phyloP scores from a whole-genome alignment of 768 basidiomycete genomes.

The Pleurotus giganteus region DNA sequence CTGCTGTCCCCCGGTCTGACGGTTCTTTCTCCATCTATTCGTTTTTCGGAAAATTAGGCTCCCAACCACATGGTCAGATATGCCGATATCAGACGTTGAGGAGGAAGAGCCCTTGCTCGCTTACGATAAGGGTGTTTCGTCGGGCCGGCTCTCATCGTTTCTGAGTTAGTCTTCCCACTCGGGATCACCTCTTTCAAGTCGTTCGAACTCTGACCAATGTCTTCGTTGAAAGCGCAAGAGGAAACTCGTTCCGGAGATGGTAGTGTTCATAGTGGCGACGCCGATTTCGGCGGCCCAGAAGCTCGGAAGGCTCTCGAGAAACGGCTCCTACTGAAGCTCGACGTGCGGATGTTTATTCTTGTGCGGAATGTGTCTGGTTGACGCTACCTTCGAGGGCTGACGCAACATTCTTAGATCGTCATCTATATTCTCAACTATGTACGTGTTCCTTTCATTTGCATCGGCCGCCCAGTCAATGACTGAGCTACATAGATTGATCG shows the following conservation, averaged over 20 bases:
- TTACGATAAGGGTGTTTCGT: background rate
- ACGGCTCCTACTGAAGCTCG: conserved; percentile 45
- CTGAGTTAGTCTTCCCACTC: conserved; percentile 5
- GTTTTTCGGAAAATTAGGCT: background rate
- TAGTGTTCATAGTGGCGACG: conserved; percentile 19
- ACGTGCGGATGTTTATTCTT: conserved; percentile 47
- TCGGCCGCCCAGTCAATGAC: conserved; percentile 29
- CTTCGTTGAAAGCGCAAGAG: conserved; percentile 20
- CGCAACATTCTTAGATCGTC: conserved; percentile 24
- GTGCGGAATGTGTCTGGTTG: background rate
- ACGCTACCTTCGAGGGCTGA: background rate
- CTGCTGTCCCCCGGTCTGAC: background rate
- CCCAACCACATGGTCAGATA: conserved; percentile 10
- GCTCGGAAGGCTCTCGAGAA: conserved; percentile 25
- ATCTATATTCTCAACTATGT: conserved; percentile 49
- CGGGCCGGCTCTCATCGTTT: background rate
- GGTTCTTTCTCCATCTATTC: conserved; percentile 4
- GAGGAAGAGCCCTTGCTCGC: conserved; percentile 1
- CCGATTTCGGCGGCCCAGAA: conserved; percentile 12
- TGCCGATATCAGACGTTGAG: background rate
- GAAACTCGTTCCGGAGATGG: conserved; percentile 14
- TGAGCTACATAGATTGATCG: conserved; percentile 59
- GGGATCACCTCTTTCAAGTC: conserved; percentile 28
- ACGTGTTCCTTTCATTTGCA: conserved; percentile 3
- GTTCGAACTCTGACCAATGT: conserved; percentile 27